A percentile compares a stretch with the other conserved stretches of the same genome.
Evolutionary conservation across 2,329 filamentous ascomycete species (phyloP).

Genomic region (Phialocephala subalpina): DNA sequence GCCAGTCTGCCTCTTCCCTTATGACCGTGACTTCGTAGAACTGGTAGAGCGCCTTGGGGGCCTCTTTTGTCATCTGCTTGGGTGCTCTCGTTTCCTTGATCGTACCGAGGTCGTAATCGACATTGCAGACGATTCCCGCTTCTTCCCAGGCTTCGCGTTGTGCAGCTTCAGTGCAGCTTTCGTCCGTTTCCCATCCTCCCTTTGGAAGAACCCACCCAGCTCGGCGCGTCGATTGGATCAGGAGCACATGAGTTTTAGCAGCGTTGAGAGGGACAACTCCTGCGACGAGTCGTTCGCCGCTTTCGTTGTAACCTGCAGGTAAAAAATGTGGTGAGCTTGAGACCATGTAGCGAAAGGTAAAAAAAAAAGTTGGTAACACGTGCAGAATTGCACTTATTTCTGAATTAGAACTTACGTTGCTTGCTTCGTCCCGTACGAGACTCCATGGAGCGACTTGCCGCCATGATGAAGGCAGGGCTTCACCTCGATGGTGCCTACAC

Average conservation of each 20-base stretch:
- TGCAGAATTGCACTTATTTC: conserved; percentile 29
- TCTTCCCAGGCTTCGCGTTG: conserved; percentile 97
- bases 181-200: conserved; percentile 96
- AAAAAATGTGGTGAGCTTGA: conserved; percentile 37
- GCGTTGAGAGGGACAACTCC: conserved; percentile 89
- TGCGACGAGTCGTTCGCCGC: conserved; percentile 93
- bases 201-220: conserved; percentile 98
- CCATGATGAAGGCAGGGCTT: conserved; percentile 43
- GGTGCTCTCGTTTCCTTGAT: conserved; percentile 86
- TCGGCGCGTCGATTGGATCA: conserved; percentile 91
- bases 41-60: conserved; percentile 71
- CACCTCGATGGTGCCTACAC: conserved; percentile 35
- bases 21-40: conserved; percentile 91
- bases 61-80: conserved; percentile 73
- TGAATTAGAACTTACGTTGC: conserved; percentile 72
- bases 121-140: conserved; percentile 86
- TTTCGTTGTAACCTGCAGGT: conserved; percentile 83
- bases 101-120: conserved; percentile 85
- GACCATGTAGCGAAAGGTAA: conserved; percentile 17
- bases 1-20: conserved; percentile 87
- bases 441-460: conserved; percentile 66
- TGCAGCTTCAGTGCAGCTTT: conserved; percentile 85
- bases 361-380: conserved; percentile 30
- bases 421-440: conserved; percentile 80
- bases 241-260: conserved; percentile 87